These are phyloP conservation scores for Tricholoma sp. DNA, from an alignment of 768 basidiomycete genomes.

Conservation along the genomic window DNA sequence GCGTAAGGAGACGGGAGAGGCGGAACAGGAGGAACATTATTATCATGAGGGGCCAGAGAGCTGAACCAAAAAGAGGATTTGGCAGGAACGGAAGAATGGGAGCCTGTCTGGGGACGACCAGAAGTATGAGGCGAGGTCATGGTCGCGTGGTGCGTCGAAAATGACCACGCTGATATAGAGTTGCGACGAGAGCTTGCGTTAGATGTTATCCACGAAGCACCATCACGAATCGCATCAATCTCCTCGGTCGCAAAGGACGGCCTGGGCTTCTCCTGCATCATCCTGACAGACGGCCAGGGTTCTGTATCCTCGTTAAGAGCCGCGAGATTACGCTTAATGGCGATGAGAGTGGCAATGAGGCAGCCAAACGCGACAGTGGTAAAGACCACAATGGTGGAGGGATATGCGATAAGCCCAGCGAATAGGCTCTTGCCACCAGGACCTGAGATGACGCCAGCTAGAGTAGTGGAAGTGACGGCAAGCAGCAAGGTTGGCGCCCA, in stretches of 20 bases:
- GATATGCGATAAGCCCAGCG: constrained; percentile 56
- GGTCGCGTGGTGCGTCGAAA: constrained; percentile 58
- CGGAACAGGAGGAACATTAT: constrained; percentile 61
- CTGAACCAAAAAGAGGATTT: constrained; percentile 66
- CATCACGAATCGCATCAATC: constrained; percentile 66
- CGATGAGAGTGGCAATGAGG: constrained; percentile 56
- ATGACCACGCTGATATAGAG: constrained; percentile 67
- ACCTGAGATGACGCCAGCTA: constrained; percentile 54
- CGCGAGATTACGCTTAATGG: constrained; percentile 60
- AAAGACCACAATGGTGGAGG: constrained; percentile 43
- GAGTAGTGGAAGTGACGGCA: constrained; percentile 48
- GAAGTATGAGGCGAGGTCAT: constrained; percentile 27
- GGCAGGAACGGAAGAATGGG: constrained; percentile 39
- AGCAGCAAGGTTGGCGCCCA: constrained; percentile 62
- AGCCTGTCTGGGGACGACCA: constrained; percentile 30
- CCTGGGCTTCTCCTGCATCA: constrained; percentile 48
- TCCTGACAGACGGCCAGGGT: constrained; percentile 55
- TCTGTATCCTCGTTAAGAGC: constrained; percentile 47
- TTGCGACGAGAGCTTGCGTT: constrained; percentile 49
- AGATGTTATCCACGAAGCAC: constrained; percentile 79
- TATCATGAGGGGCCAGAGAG: constrained; percentile 36
- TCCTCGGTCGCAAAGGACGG: constrained; percentile 70
- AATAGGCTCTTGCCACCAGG: constrained; percentile 52
- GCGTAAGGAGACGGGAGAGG: constrained; percentile 58
- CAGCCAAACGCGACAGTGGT: constrained; percentile 52